Conservation (phyloP, 2,329 filamentous ascomycete species). For the Tolypocladium pustulatum region DNA sequence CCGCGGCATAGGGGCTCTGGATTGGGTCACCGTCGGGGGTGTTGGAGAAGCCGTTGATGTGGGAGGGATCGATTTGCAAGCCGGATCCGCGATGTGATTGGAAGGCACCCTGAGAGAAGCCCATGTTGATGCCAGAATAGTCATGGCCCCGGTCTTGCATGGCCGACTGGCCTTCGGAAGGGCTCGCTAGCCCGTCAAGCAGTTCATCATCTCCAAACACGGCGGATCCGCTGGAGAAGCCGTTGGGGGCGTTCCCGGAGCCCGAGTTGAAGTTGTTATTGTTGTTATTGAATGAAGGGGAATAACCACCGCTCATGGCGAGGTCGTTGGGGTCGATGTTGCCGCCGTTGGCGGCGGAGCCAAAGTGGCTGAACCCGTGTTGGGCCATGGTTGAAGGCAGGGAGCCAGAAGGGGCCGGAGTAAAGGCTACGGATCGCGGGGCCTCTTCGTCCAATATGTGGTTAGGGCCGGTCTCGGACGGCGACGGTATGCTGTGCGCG, state of each 20-base stretch:
- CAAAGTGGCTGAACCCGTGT: slow-evolving; percentile 47
- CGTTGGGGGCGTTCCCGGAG: slow-evolving; percentile 49
- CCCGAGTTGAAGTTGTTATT: slow-evolving; percentile 44
- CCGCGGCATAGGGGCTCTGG: slow-evolving; percentile 76
- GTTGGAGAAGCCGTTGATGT: slow-evolving; percentile 75
- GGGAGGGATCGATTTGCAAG: slow-evolving; percentile 54
- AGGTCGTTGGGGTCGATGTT: slow-evolving; percentile 81
- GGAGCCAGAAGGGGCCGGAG: slow-evolving; percentile 1
- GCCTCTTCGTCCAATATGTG: neutral
- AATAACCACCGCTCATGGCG: slow-evolving; percentile 53
- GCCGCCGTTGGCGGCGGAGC: slow-evolving; percentile 41
- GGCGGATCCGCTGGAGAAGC: slow-evolving; percentile 68
- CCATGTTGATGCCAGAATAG: slow-evolving; percentile 48
- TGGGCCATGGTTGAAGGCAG: slow-evolving; percentile 36
- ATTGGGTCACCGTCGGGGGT: slow-evolving; percentile 88
- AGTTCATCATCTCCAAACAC: slow-evolving; percentile 84
- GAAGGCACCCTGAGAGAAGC: slow-evolving; percentile 44
- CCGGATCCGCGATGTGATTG: slow-evolving; percentile 42
- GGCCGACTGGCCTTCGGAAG: slow-evolving; percentile 39
- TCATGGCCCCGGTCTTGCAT: slow-evolving; percentile 45
- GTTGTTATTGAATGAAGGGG: slow-evolving; percentile 42
- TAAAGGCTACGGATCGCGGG: neutral
- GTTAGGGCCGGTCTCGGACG: neutral
- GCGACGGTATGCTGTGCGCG: neutral
- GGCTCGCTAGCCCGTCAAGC: slow-evolving; percentile 57